phyloP scores from a whole-genome alignment of 1,139 yeast species.

The Candida pseudoviswanathii region DNA sequence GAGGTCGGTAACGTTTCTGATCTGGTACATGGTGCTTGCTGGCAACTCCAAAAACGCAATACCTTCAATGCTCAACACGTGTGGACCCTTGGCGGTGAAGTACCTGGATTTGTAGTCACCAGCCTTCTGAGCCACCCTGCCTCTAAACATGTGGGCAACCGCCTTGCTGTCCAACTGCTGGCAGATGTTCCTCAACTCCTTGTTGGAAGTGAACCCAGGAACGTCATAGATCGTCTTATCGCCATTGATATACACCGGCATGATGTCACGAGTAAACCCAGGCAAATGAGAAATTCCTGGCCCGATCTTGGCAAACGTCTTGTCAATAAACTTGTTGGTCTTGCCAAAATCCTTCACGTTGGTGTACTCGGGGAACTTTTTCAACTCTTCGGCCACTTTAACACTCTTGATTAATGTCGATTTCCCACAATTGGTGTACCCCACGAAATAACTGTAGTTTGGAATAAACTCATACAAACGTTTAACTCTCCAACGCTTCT shows the following conservation, averaged over 20 bases:
- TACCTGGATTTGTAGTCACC: constrained; percentile 41
- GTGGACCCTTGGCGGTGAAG: constrained; percentile 44
- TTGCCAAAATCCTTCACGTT: constrained; percentile 12
- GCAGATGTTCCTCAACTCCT: constrained; percentile 30
- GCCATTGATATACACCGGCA: constrained; percentile 33
- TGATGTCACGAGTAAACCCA: constrained; percentile 54
- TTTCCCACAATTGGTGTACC: constrained; percentile 78
- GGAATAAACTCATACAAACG: constrained; percentile 36
- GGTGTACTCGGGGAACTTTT: not conserved
- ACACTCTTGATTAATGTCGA: constrained; percentile 59
- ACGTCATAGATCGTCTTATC: constrained; percentile 48
- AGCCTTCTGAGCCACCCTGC: constrained; percentile 33
- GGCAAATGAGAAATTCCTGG: constrained; percentile 57
- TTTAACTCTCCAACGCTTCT: constrained; percentile 53
- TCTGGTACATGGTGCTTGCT: constrained; percentile 43
- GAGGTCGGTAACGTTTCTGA: constrained; percentile 40
- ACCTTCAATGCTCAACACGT: constrained; percentile 61
- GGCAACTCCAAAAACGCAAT: constrained; percentile 51
- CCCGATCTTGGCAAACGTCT: constrained; percentile 29
- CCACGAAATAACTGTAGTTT: constrained; percentile 57
- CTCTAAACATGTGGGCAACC: constrained; percentile 40
- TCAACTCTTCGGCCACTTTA: constrained; percentile 12
- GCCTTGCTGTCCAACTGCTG: constrained; percentile 26
- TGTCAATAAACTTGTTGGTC: constrained; percentile 12
- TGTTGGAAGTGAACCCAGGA: constrained; percentile 52